These are phyloP conservation scores for Tephrocybe rancida DNA, from an alignment of 768 basidiomycete genomes.

Conservation along the genomic window DNA sequence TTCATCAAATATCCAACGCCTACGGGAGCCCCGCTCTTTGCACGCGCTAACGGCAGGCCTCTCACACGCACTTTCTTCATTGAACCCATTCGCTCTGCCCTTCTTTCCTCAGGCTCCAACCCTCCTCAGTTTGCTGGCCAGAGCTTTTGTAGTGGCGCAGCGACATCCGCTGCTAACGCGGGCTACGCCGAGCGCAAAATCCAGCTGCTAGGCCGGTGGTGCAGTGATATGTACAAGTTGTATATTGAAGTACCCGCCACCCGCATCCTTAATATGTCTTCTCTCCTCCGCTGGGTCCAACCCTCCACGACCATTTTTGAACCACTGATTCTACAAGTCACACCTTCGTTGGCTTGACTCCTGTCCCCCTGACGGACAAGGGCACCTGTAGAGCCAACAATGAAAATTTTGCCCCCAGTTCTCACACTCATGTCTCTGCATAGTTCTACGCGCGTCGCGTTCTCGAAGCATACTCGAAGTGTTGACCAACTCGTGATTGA, in stretches of 20 bases:
- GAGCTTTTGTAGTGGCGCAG: constrained; percentile 29
- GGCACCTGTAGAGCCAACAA: too few relatives aligned
- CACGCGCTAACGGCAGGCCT: constrained; percentile 3
- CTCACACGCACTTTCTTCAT: constrained; percentile 20
- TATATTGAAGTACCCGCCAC: constrained; percentile 31
- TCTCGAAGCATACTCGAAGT: too few relatives aligned
- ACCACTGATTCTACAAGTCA: not conserved
- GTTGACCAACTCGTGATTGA: too few relatives aligned
- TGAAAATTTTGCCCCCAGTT: too few relatives aligned
- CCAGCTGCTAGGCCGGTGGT: constrained; percentile 38
- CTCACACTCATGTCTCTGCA: too few relatives aligned
- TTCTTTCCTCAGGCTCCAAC: constrained; percentile 15
- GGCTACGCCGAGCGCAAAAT: constrained; percentile 36
- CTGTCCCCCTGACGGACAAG: too few relatives aligned
- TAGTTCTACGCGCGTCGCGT: too few relatives aligned
- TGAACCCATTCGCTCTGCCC: constrained; percentile 5
- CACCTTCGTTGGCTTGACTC: not conserved
- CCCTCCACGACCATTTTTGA: not conserved
- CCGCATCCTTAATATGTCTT: constrained; percentile 29
- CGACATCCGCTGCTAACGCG: constrained; percentile 28
- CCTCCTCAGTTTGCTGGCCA: constrained; percentile 23
- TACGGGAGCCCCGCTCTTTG: constrained; percentile 21
- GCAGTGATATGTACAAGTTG: constrained; percentile 38
- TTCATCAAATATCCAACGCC: not conserved
- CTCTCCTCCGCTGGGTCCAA: constrained; percentile 27